These are phyloP conservation scores for Colletotrichum tropicale DNA, from an alignment of 2,329 filamentous ascomycete genomes.

Conservation along the genomic window DNA sequence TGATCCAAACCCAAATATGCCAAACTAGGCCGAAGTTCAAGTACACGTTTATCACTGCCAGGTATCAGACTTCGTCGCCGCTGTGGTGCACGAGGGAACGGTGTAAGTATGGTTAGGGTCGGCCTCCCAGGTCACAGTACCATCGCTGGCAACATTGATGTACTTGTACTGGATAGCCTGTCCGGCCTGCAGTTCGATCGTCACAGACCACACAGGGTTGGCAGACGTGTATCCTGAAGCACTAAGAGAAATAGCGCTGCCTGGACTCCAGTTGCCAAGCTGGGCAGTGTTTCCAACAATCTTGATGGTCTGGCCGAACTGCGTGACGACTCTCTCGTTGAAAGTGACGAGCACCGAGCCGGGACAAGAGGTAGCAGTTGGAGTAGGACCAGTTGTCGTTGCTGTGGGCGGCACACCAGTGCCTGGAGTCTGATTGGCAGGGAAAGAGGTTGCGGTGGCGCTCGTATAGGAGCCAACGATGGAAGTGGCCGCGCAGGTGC, in stretches of 20 bases:
- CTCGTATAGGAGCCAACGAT: constrained; percentile 55
- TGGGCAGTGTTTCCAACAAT: constrained; percentile 62
- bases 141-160: constrained; percentile 60
- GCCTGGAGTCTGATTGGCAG: constrained; percentile 50
- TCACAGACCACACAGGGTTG: constrained; percentile 66
- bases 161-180: constrained; percentile 71
- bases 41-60: constrained; percentile 31
- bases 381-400: constrained; percentile 27
- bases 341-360: constrained; percentile 66
- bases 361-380: constrained; percentile 31
- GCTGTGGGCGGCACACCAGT: constrained; percentile 27
- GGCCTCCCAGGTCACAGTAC: constrained; percentile 66
- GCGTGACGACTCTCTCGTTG: constrained; percentile 60
- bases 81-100: constrained; percentile 34
- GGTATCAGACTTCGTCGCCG: constrained; percentile 30
- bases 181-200: constrained; percentile 60
- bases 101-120: constrained; percentile 56
- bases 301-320: constrained; percentile 68
- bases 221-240: constrained; percentile 61
- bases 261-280: constrained; percentile 67
- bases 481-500: constrained; percentile 50
- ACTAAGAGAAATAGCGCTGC: constrained; percentile 58
- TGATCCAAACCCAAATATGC: neutral
- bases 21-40: neutral
- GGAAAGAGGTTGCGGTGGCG: constrained; percentile 53